A percentile compares a stretch with the other conserved stretches of the same genome.
These are phyloP conservation scores for Hapsidospora chrysogenum DNA, from an alignment of 495 filamentous ascomycete genomes.

Conservation along the genomic window DNA sequence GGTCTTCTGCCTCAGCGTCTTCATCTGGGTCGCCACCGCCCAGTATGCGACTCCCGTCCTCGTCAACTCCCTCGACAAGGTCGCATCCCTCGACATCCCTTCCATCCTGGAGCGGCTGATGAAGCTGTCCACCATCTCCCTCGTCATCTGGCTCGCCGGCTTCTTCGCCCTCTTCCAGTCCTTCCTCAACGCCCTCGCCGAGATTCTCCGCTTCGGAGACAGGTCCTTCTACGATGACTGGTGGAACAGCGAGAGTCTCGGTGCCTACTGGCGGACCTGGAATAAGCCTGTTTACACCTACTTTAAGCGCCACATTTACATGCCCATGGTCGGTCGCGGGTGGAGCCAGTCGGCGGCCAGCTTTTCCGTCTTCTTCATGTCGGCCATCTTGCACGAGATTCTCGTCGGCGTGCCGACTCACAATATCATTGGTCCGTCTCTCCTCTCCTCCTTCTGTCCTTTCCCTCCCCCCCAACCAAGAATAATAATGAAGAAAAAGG, in stretches of 20 bases:
- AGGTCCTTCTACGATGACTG: slow-evolving; percentile 90
- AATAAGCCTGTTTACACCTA: slow-evolving; percentile 94
- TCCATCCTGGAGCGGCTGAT: slow-evolving; percentile 78
- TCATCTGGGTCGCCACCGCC: slow-evolving; percentile 84
- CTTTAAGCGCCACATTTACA: slow-evolving; percentile 86
- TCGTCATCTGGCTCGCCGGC: slow-evolving; percentile 90
- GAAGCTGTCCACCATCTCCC: slow-evolving; percentile 84
- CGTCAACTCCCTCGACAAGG: slow-evolving; percentile 72
- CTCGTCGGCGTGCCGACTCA: slow-evolving; percentile 92
- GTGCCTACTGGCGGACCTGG: slow-evolving; percentile 89
- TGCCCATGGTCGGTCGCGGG: slow-evolving; percentile 67
- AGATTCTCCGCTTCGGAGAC: slow-evolving; percentile 80
- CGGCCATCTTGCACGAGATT: slow-evolving; percentile 77
- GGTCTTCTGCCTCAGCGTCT: slow-evolving; percentile 52
- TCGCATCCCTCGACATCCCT: slow-evolving; percentile 61
- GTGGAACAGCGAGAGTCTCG: slow-evolving; percentile 86
- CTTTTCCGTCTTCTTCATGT: slow-evolving; percentile 67
- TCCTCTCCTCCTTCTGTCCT: neutral
- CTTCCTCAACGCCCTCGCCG: slow-evolving; percentile 75
- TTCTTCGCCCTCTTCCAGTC: slow-evolving; percentile 95
- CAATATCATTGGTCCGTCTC: slow-evolving; percentile 62
- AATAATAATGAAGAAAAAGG: no score
- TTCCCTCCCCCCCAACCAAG: neutral
- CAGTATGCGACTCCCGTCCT: slow-evolving; percentile 88
- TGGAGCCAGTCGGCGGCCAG: slow-evolving; percentile 52